Conservation (phyloP, 768 basidiomycete genomes). For the Coprinellus micaceus region DNA sequence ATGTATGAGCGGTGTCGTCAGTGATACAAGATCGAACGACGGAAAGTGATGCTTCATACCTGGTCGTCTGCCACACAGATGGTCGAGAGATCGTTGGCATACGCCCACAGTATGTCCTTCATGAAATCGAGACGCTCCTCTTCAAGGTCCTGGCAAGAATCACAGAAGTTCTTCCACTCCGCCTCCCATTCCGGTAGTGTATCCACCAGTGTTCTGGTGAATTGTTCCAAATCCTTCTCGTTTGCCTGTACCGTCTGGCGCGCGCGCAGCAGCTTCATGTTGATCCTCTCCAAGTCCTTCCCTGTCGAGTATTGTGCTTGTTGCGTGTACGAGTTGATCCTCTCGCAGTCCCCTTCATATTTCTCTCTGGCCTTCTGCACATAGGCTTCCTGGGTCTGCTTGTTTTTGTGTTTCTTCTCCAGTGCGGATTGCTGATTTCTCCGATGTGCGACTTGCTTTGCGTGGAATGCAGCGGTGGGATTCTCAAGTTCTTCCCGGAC, state of each 20-base stretch:
- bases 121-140: slow-evolving; percentile 92
- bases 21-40: background rate
- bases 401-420: slow-evolving; percentile 86
- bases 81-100: slow-evolving; percentile 90
- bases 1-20: slow-evolving; percentile 7
- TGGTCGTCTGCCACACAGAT: slow-evolving; percentile 95
- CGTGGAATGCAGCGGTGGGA: slow-evolving; percentile 54
- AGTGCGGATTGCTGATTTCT: slow-evolving; percentile 66
- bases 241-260: slow-evolving; percentile 86
- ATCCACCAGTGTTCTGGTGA: slow-evolving; percentile 70
- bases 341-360: slow-evolving; percentile 83
- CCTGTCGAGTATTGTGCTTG: slow-evolving; percentile 83
- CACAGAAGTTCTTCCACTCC: slow-evolving; percentile 94
- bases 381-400: slow-evolving; percentile 80
- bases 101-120: slow-evolving; percentile 93
- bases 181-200: slow-evolving; percentile 80
- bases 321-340: slow-evolving; percentile 87
- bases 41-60: slow-evolving; percentile 37
- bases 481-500: slow-evolving; percentile 71
- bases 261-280: slow-evolving; percentile 76
- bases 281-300: slow-evolving; percentile 82
- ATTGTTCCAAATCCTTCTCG: slow-evolving; percentile 85
- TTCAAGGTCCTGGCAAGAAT: slow-evolving; percentile 94
- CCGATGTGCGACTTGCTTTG: slow-evolving; percentile 65
- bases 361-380: slow-evolving; percentile 86